These are phyloP conservation scores for Miscanthus lutarioriparius DNA, from an alignment of 176 grass and related monocot species.

Conservation along the genomic window DNA sequence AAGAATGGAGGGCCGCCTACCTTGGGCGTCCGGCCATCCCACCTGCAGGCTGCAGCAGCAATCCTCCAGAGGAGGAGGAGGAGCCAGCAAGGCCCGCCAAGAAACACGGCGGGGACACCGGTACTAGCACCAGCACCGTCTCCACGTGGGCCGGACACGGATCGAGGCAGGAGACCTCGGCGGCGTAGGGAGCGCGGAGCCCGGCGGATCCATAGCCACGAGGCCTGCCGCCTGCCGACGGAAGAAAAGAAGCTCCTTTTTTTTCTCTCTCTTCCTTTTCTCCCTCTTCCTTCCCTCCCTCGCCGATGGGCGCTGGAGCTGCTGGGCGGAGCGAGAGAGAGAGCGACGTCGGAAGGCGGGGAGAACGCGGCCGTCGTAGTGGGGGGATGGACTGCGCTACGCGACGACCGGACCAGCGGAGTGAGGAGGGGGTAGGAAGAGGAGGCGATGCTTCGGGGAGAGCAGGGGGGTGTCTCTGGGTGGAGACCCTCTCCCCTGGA, in stretches of 20 bases:
- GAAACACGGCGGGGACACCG: background rate
- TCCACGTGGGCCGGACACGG: background rate
- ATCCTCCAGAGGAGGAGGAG: background rate
- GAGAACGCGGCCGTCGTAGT: background rate
- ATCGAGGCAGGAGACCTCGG: conserved; percentile 1
- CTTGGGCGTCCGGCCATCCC: background rate
- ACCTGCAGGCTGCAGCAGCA: background rate
- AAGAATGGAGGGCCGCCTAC: background rate
- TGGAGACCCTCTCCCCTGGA: too few relatives aligned
- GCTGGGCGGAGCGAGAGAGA: background rate
- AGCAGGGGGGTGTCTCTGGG: background rate
- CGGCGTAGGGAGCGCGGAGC: conserved; percentile 7
- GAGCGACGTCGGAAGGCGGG: background rate
- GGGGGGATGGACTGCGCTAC: background rate
- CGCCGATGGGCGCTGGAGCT: background rate
- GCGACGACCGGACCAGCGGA: background rate
- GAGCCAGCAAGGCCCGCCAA: background rate
- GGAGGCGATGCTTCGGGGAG: background rate
- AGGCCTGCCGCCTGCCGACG: too few relatives aligned
- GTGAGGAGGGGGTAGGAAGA: background rate
- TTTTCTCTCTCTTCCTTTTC: background rate
- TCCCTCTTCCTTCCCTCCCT: background rate
- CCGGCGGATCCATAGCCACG: background rate
- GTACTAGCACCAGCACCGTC: background rate
- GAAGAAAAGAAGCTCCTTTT: background rate